Evolutionary conservation across 441 rosid genomes (phyloP), one percentile per base, ranked within the genome.

Genomic region (Manihot esculenta): DNA sequence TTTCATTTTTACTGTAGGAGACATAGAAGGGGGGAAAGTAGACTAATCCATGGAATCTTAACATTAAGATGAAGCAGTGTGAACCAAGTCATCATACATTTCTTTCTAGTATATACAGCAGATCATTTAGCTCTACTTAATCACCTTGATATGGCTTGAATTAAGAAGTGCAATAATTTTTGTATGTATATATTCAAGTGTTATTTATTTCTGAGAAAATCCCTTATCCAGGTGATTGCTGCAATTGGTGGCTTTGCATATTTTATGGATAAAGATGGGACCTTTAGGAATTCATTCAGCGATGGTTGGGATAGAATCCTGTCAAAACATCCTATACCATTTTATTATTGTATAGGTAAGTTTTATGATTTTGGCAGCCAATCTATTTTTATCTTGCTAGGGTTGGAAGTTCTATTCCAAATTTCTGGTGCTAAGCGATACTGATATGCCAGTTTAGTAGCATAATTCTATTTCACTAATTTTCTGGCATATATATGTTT

Each of bases 241-340:
- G 78, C 87, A 33, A 83, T 90, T 70, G 98, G 94, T 56, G 94
- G 89, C 71, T 83, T 92, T 81, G 98, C 98, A 47, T 94, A 86
- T 74, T 61, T 92, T 58, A 86, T 94, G 96, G 98, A 94, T 79
- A 92, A 90, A 84, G 96, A 92, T 69, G 99, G 99, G 63, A 84
- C 88, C 47, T 94, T 94, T 72, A 86, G 96, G 55, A 89, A 94
- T 73, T 94, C 97, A 47, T 94, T 94, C 79, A 90, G 89, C 79
- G 97, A 89, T 78, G 91, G 92, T 42, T 94, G 99, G 99, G 99
- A 94, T 80, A 96, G 93, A 50, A 85, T 92, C 61, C 74, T 94
- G 73, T 94, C 99, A 9, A 94, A 85, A 72, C 99, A 94, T 84
- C 99, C 98, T 57, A 83, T 94, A 69, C 98, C 99, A 10, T 94